Base-by-base conservation (phyloP, 1,139 yeast genomes). In the Geotrichum phurueaensis region DNA sequence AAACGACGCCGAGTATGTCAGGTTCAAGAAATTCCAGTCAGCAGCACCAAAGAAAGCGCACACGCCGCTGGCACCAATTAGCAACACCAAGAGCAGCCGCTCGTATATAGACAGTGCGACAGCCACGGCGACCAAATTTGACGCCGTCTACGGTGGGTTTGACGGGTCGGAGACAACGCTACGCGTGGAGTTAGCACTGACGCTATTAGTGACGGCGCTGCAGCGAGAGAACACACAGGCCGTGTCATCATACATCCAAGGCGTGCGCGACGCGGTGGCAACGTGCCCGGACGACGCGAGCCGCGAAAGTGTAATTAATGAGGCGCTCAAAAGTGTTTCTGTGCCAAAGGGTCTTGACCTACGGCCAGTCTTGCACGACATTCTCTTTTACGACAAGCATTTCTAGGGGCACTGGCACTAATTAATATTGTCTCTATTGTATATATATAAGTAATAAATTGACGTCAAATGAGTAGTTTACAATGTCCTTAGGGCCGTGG, bases 271-370 rank as follows among this genome's bases (percentile, higher is more conserved):
- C 25, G 63, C 69, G 6, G 58, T 68, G 23, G 60, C 64, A 23
- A 43, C 65, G 31, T 62, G 53, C 25, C 61, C 61, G 6, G 61
- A 58, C 29, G 49, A 49, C 27, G 15, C 54, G 39, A 51, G 54
- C 18, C 53, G 54, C 22, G 61, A 59, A 47, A 33, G 36, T 2
- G 22, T 59, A 13, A 59, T 59, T 13, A 31, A 45, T 13, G 68
- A 68, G 53, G 73, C 73, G 2, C 65, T 70, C 7, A 60, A 66
- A 47, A 68, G 68, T 4, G 64, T 70, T 29, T 52, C 58, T 5
- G 64, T 70, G 12, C 72, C 73, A 1, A 64, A 64, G 12, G 67
- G 66, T 49, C 68, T 70, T 13, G 71, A 70, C 56, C 59, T 70
- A 52, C 60, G 64, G 25, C 68, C 71, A 12, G 63, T 69, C 5